These are phyloP conservation scores for Nyssa sinensis DNA, from an alignment of 148 eudicot species.

Conservation along the genomic window DNA sequence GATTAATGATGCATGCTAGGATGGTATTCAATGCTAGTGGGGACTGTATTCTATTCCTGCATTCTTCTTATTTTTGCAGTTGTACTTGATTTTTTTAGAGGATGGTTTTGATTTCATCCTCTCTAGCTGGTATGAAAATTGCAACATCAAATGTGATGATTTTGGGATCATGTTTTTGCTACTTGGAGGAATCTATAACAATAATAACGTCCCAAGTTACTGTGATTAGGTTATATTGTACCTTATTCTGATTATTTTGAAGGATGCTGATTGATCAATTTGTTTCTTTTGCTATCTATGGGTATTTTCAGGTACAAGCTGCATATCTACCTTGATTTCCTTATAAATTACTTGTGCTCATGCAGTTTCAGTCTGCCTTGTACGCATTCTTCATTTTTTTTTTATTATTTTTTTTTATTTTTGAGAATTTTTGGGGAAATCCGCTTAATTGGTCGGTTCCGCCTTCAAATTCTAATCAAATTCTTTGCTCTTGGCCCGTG, in stretches of 20 bases:
- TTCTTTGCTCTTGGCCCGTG: too few species aligned
- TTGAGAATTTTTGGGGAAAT: too few species aligned
- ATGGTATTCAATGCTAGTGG: not conserved
- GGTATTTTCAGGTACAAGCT: too few species aligned
- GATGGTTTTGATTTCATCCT: conserved; percentile 12
- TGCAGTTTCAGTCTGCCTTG: too few species aligned
- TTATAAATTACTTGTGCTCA: too few species aligned
- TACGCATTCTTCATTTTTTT: too few species aligned
- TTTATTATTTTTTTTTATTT: too few species aligned
- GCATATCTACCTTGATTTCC: too few species aligned
- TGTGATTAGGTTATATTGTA: not conserved
- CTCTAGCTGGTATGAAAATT: not conserved
- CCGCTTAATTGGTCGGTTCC: too few species aligned
- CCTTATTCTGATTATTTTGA: not conserved
- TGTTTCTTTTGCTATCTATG: too few species aligned
- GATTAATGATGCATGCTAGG: not conserved
- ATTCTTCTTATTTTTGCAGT: not conserved
- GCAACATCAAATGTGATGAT: not conserved
- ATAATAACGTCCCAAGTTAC: not conserved
- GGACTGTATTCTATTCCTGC: not conserved
- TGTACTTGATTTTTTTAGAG: conserved; percentile 2
- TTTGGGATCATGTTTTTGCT: not conserved
- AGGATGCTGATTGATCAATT: too few species aligned
- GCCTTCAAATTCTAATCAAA: too few species aligned
- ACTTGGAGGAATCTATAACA: not conserved